phyloP scores from a whole-genome alignment of 176 grass and related monocot genomes.

The Oryza punctata region DNA sequence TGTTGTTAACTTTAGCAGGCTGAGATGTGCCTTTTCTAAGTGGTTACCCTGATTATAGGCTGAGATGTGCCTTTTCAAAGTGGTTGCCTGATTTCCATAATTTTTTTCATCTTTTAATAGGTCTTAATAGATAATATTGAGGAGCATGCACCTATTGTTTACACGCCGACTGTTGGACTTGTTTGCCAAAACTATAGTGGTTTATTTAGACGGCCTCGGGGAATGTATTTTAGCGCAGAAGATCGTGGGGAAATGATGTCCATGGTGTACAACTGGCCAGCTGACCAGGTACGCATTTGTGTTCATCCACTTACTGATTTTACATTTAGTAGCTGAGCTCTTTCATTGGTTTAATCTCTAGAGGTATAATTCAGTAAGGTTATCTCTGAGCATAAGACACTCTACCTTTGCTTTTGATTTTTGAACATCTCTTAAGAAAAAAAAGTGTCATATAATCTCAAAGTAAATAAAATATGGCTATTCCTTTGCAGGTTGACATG shows the following conservation, averaged over 20 bases:
- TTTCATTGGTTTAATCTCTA: conserved; percentile 17
- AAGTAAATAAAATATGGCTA: conserved; percentile 11
- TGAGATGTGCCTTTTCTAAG: background rate
- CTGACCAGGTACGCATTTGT: conserved; percentile 70
- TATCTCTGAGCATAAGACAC: background rate
- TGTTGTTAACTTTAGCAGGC: background rate
- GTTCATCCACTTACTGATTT: conserved; percentile 26
- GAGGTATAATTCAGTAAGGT: background rate
- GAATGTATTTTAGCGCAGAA: conserved; percentile 95
- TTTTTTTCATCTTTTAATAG: conserved; percentile 43
- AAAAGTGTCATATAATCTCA: conserved; percentile 12
- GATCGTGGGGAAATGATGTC: conserved; percentile 99
- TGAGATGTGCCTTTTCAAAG: conserved; percentile 17
- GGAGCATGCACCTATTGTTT: conserved; percentile 95
- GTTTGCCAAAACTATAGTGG: conserved; percentile 99
- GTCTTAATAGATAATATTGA: conserved; percentile 91
- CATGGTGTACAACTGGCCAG: conserved; percentile 99
- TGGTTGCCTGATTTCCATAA: conserved; percentile 26
- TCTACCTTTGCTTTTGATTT: conserved; percentile 6
- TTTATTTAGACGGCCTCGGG: conserved; percentile 80
- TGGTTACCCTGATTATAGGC: conserved; percentile 37
- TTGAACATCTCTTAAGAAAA: background rate
- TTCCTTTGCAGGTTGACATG: conserved; percentile 83
- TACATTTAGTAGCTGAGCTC: conserved; percentile 3
- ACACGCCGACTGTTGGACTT: conserved; percentile 90